Percentiles rank a stretch among this genome's conserved stretches.
Evolutionary conservation across 1,284 basidiomycete species (phyloP).

Genomic region (Meripilus lineatus): DNA sequence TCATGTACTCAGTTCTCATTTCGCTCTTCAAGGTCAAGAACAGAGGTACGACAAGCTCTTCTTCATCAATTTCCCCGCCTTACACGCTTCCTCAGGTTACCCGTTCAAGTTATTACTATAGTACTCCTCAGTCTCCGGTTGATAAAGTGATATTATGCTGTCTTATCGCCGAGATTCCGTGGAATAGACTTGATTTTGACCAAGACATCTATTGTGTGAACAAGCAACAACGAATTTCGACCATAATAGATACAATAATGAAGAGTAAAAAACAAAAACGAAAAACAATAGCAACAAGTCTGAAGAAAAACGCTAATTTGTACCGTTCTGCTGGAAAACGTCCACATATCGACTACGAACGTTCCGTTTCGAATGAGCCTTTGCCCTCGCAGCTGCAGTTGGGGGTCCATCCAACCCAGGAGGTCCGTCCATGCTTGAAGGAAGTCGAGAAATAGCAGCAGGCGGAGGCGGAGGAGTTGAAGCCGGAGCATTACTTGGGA

Average conservation of each 20-base stretch:
- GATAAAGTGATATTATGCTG: too few relatives aligned
- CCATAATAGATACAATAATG: constrained; percentile 5
- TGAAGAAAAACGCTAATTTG: constrained; percentile 3
- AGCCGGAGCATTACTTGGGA: constrained; percentile 37
- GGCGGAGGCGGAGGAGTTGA: constrained; percentile 23
- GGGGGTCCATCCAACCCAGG: constrained; percentile 33
- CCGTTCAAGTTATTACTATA: constrained; percentile 81
- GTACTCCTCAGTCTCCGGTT: too few relatives aligned
- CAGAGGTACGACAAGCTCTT: constrained; percentile 47
- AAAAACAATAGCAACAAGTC: background rate
- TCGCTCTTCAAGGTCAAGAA: constrained; percentile 94
- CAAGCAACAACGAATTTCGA: background rate
- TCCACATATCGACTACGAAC: constrained; percentile 82
- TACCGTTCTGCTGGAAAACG: constrained; percentile 62
- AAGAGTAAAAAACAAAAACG: background rate
- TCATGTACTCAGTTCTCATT: constrained; percentile 86
- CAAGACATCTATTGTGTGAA: background rate
- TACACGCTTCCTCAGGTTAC: constrained; percentile 46
- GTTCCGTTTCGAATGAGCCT: constrained; percentile 66
- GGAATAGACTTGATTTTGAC: background rate
- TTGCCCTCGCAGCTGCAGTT: constrained; percentile 49
- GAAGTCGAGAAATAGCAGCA: constrained; percentile 38
- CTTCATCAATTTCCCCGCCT: constrained; percentile 3
- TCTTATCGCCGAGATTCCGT: too few relatives aligned
- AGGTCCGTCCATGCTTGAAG: constrained; percentile 15